phyloP scores from a whole-genome alignment of 768 basidiomycete species.

The Hortiboletus flavorubellus region DNA sequence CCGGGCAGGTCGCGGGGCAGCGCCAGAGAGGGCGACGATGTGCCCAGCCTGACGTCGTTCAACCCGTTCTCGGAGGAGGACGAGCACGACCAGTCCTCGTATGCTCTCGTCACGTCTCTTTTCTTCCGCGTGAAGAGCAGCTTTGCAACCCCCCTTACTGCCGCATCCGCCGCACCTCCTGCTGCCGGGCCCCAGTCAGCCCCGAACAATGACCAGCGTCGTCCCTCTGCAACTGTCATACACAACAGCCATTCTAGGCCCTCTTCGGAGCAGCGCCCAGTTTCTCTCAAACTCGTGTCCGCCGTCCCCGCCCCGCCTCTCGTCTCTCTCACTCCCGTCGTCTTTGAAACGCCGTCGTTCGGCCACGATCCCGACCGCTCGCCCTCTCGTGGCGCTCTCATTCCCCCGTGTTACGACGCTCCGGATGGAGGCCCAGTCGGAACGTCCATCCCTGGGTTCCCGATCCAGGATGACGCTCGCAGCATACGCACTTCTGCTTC shows the following conservation, averaged over 20 bases:
- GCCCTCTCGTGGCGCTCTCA: constrained; percentile 48
- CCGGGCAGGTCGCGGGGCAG: constrained; percentile 62
- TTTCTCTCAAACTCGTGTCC: constrained; percentile 50
- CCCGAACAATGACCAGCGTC: constrained; percentile 47
- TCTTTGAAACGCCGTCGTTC: constrained; percentile 73
- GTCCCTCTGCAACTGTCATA: constrained; percentile 49
- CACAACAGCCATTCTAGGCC: constrained; percentile 47
- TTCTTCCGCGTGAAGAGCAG: constrained; percentile 81
- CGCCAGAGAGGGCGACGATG: constrained; percentile 56
- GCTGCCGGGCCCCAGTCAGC: constrained; percentile 30
- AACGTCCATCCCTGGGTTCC: constrained; percentile 86
- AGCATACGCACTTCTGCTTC: constrained; percentile 77
- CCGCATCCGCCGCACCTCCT: constrained; percentile 40
- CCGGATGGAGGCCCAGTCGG: constrained; percentile 58
- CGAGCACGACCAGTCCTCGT: constrained; percentile 84
- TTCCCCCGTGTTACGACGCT: constrained; percentile 52
- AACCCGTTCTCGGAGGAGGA: constrained; percentile 94
- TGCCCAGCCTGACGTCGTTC: constrained; percentile 76
- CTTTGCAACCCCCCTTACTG: constrained; percentile 62
- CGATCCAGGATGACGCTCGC: constrained; percentile 86
- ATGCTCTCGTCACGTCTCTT: constrained; percentile 77
- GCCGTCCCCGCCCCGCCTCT: constrained; percentile 73
- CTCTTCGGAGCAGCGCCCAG: constrained; percentile 52
- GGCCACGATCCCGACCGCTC: constrained; percentile 61
- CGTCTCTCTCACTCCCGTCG: constrained; percentile 81